Evolutionary conservation across 495 filamentous ascomycete species (phyloP), one percentile per base, ranked within the genome.

Genomic region (Podospora pseudoanserina): DNA sequence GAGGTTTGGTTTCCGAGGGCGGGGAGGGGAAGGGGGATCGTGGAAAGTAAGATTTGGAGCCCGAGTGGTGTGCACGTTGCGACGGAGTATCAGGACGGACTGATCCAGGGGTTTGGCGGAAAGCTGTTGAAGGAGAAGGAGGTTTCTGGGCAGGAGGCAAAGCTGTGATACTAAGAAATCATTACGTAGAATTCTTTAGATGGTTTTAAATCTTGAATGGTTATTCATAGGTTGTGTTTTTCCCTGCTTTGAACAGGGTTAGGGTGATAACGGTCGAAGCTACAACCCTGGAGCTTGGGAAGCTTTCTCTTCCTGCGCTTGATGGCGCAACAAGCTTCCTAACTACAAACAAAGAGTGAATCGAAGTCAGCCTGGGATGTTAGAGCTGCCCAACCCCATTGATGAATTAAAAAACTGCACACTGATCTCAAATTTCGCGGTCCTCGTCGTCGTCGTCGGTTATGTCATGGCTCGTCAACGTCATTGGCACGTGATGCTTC

Each of bases 41-140:
- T 90, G 70, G 82, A 87, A 77, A 88, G 85, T 72, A 81, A 86
- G 78, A 79, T 92, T 49, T 92, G 88, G 88, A 84, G 81, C 69
- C 82, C 86, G 1, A 75, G 80, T 66, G 89, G 88, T 5, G 75
- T 81, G n/a, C 83, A 89, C 68, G 72, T 91, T 18, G 89, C 86
- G 2, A 88, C 84, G 19, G 84, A 85, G 68, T 86, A 86, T 65
- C 89, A 90, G 75, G 89, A 91, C 70, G 86, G 88, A 30, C 71
- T 90, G 65, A 66, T 77, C n/a, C 56, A 72, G 64, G 70, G 65
- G 13, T 63, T 58, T 27, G 58, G 66, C 63, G 64, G 68, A 30
- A 65, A 57, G 60, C 30, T 49, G 13, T 49, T 49, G 13, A 49
- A 20, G 56, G 56, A 58, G 23, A 27, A 28, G 59, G 19, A 30